Base-by-base conservation (phyloP, 2,329 filamentous ascomycete genomes). In the Sphaerulina musiva region DNA sequence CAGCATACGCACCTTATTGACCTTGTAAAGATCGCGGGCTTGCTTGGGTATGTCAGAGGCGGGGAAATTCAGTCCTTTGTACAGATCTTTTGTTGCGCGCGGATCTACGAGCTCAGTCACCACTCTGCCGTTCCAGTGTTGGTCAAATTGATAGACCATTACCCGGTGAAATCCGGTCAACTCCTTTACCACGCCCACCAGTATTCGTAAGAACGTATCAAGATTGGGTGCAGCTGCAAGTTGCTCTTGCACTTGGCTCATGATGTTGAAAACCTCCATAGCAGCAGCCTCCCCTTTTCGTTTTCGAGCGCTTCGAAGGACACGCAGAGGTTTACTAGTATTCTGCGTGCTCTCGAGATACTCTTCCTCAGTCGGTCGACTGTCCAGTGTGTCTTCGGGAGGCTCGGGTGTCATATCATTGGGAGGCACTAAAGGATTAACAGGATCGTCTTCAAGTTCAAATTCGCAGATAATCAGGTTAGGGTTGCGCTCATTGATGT, bases 141-240 rank as follows among this genome's bases (percentile, higher is more conserved):
- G 76, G 68, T 95, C 90, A 59, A 95, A 95, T 68, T 95, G 89
- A 65, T 95, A 95, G 1, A 95, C 80, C 87, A 95, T 91, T 46
- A 95, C 88, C 10, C 90, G 86, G 66, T 95, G 90, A 60, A 95
- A 95, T 0, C 90, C 89, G 0, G 89, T 95, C 46, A 95, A 69
- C 65, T 95, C 90, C 66, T 95, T 95, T 34, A 95, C 82, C 6
- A 95, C 86, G 0, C 89, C 89, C 0, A 92, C 86, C 2, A 93
- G 72, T 5, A 91, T 84, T 63, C 93, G 92, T 38, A 95, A 74
- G 55, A 95, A 89, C 1, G 70, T 76, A 1, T 89, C 83, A 0
- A 95, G 73, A 56, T 79, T 84, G 0, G 82, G 76, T 1, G 89
- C 87, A 26, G 82, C 80, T 4, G 87, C 81, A 10, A 95, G 75